phyloP scores from a whole-genome alignment of 495 filamentous ascomycete genomes.

The Penicillium paxilli region DNA sequence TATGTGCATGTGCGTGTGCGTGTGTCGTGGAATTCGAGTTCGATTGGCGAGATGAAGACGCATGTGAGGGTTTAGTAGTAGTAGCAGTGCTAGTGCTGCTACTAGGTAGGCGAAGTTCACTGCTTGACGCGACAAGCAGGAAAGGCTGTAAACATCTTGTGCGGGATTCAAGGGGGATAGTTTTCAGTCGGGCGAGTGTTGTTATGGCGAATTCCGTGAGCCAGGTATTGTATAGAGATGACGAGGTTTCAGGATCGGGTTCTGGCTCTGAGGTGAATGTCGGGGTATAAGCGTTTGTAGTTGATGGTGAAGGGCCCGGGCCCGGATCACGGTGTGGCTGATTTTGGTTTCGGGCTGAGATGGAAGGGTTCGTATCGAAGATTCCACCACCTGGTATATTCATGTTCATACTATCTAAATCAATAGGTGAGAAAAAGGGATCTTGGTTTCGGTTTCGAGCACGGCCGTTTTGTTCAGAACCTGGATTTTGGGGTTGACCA shows the following conservation, averaged over 20 bases:
- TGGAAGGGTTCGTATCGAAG: constrained; percentile 1
- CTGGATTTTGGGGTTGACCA: too few species aligned
- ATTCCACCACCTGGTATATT: constrained; percentile 23
- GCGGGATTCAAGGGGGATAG: constrained; percentile 52
- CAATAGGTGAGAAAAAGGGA: constrained; percentile 31
- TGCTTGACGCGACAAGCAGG: constrained; percentile 50
- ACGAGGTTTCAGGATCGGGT: background rate
- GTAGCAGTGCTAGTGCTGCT: too few species aligned
- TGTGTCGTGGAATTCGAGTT: background rate
- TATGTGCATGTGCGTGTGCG: background rate
- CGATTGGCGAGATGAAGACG: too few species aligned
- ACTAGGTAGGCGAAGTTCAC: constrained; percentile 51
- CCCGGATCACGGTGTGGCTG: constrained; percentile 8
- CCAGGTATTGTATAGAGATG: constrained; percentile 41
- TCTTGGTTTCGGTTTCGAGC: too few species aligned
- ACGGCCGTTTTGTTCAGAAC: too few species aligned
- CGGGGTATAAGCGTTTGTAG: background rate
- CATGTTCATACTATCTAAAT: constrained; percentile 28
- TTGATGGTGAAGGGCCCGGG: background rate
- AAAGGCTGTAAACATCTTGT: constrained; percentile 57
- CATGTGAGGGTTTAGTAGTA: too few species aligned
- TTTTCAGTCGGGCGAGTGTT: constrained; percentile 50
- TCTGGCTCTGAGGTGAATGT: background rate
- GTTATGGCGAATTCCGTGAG: constrained; percentile 54
- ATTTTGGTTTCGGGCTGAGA: constrained; percentile 2